Evolutionary conservation across 2,329 filamentous ascomycete genomes (phyloP), one percentile per base, ranked within the genome.

Genomic region (Epichloe elymi): DNA sequence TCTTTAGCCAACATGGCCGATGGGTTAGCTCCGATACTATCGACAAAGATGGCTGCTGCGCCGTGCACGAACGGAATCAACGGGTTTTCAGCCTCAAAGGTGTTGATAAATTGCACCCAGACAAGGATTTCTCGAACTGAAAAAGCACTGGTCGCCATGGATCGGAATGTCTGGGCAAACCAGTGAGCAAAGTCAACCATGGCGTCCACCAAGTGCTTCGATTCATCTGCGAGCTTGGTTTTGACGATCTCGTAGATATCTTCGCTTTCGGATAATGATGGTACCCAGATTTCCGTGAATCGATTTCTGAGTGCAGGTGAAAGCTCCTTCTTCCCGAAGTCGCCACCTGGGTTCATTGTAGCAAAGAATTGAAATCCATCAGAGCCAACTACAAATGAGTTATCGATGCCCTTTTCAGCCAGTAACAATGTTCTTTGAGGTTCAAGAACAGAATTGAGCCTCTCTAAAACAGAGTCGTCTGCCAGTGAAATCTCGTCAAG

Each of bases 201-300:
- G 5, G 79, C 71, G 37, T 72, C 70, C 0, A 88, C 81, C 56
- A 86, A 74, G 1, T 72, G 62, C 55, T 77, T 75, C 6, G 78
- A 74, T 15, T 70, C 67, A 0, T 73, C 64, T 4, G 68, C 67
- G 17, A 98, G 73, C 64, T 95, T 96, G 12, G 83, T 80, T 48
- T 76, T 72, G 15, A 97, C 81, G 57, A 99, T 98, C 42, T 94
- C 85, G 19, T 89, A 70, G 36, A 97, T 83, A 63, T 99, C 94
- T 33, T 89, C 83, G 48, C 81, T 78, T 53, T 91, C 86, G 1
- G 88, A 89, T 53, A 97, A 71, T 1, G 90, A 79, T 1, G 93
- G 89, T 0, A 97, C 93, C 93, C 93, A 98, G 8, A 99, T 96
- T 67, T 99, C 93, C 0, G 93, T 99, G 65, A 99, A 95, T 54